Base-by-base conservation (phyloP, 2,329 filamentous ascomycete species). In the Aspergillus sp. region DNA sequence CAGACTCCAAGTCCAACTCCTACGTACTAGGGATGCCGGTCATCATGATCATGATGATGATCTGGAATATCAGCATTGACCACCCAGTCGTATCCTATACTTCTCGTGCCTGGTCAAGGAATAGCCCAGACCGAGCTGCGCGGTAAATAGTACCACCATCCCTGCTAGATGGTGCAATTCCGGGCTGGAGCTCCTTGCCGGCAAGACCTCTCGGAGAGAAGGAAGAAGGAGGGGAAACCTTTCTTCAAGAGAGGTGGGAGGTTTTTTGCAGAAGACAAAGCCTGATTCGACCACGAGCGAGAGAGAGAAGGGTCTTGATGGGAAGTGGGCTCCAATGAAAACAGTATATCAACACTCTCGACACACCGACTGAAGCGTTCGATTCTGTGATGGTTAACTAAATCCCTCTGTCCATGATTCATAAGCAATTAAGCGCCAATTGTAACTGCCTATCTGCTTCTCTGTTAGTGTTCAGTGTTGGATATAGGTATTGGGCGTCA, bases 271-370 rank as follows among this genome's bases (percentile, higher is more conserved):
- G 52, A 45, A 49, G 43, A 54, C 21, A 17, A 39, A 46, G 50
- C 21, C 8, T 58, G 51, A 58, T 58, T 58, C 56, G 46, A 51
- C 56, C 56, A 51, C 19, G 40, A 55, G 35, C 44, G 37, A 35
- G 56, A 55, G 25, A 54, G 52, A 19, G 50, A 53, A 51, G 56
- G 51, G 51, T 35, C 50, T 46, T 47, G 40, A 48, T 47, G n/a
- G n/a, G 27, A 39, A 57, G 56, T 58, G 56, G 56, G 56, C 56
- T 58, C 56, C 56, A 54, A 54, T 58, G 49, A 52, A 33, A 57
- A 43, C 17, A 23, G 45, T 40, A 58, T 51, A 37, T 58, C 48
- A 39, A 51, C 40, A 25, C 27, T 27, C 21, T 58, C 46, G 23
- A 50, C 50, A 49, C 50, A 52, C 39, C 50, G 37, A 49, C 50